These are phyloP conservation scores for Tulasnella sp. DNA, from an alignment of 768 basidiomycete genomes.

Conservation along the genomic window DNA sequence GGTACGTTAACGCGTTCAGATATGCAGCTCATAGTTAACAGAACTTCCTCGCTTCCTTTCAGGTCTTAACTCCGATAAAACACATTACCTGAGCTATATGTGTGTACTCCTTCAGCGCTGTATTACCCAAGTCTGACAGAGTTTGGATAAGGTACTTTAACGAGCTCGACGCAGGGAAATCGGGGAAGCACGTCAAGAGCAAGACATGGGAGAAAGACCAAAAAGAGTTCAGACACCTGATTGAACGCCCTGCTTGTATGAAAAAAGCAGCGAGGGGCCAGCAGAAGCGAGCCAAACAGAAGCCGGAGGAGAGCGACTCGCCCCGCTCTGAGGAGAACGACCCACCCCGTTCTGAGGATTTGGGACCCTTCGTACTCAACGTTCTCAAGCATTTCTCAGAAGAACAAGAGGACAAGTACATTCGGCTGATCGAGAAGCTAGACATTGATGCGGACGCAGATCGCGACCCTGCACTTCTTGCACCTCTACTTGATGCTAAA, in stretches of 20 bases:
- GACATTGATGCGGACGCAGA: constrained; percentile 30
- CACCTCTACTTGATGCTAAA: constrained; percentile 44
- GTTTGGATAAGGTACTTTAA: constrained; percentile 45
- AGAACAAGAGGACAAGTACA: constrained; percentile 16
- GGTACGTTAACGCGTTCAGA: constrained; percentile 38
- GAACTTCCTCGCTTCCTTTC: background rate
- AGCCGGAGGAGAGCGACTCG: background rate
- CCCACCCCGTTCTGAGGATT: background rate
- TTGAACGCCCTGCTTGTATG: constrained; percentile 5
- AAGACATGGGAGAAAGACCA: constrained; percentile 40
- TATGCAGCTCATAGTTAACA: background rate
- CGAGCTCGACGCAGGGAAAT: constrained; percentile 59
- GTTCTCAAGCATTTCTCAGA: constrained; percentile 27
- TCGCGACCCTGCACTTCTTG: constrained; percentile 34
- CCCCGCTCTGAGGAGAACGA: background rate
- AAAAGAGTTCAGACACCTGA: constrained; percentile 28
- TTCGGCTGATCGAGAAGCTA: constrained; percentile 13
- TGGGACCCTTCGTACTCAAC: constrained; percentile 34
- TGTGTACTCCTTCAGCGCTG: constrained; percentile 35
- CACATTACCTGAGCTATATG: constrained; percentile 56
- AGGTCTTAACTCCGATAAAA: constrained; percentile 46
- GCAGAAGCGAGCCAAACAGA: background rate
- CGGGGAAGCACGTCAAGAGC: constrained; percentile 48
- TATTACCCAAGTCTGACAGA: background rate
- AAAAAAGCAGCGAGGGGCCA: constrained; percentile 29